Conservation (phyloP, 2,329 filamentous ascomycete genomes). For the Tricladium varicosporioides region DNA sequence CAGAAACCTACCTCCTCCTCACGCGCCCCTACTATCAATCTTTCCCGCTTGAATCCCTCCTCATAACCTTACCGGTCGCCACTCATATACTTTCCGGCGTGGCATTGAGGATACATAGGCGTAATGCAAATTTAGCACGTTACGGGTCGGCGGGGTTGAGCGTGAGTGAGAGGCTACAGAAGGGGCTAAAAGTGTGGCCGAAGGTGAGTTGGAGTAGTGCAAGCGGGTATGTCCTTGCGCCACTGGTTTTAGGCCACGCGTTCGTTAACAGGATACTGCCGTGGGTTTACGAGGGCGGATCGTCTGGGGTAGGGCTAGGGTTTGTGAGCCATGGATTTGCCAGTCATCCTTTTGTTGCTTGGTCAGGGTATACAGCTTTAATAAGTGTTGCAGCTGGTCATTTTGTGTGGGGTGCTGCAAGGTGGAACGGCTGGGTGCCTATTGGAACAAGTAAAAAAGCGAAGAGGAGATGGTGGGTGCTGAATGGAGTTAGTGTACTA, state of each 20-base stretch:
- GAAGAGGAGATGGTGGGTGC: constrained; percentile 66
- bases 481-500: constrained; percentile 63
- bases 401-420: constrained; percentile 81
- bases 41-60: constrained; percentile 71
- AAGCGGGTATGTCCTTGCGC: constrained; percentile 69
- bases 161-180: constrained; percentile 42
- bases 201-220: constrained; percentile 65
- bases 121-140: constrained; percentile 66
- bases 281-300: constrained; percentile 74
- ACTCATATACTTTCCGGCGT: constrained; percentile 77
- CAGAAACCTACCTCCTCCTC: constrained; percentile 85
- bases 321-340: constrained; percentile 87
- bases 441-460: constrained; percentile 49
- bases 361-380: constrained; percentile 66
- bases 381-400: constrained; percentile 70
- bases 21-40: constrained; percentile 92
- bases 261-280: constrained; percentile 76
- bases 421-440: constrained; percentile 70
- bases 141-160: constrained; percentile 68
- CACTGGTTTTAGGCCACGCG: constrained; percentile 68
- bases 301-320: constrained; percentile 77
- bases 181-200: constrained; percentile 50
- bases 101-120: constrained; percentile 71
- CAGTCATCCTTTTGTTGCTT: constrained; percentile 64
- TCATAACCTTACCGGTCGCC: constrained; percentile 72